These are phyloP conservation scores for Kappamyces sp. DNA, from an alignment of 192 early-diverging fungal species.

Conservation along the genomic window DNA sequence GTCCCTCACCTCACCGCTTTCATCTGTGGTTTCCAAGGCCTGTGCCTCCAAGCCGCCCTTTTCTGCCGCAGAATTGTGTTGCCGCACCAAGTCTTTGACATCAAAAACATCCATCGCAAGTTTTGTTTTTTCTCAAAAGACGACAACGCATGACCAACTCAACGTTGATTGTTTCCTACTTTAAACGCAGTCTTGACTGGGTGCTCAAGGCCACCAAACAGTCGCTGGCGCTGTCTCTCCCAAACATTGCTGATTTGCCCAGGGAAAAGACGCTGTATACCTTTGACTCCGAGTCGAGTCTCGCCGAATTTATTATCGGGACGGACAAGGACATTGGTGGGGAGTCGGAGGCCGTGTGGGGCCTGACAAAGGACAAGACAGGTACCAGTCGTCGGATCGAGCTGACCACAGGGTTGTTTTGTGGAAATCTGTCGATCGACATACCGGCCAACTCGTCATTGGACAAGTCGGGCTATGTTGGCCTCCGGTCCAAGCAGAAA, in stretches of 20 bases:
- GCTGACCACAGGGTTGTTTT: slow-evolving; percentile 51
- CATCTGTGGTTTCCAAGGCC: too few relatives aligned
- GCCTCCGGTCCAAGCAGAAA: slow-evolving; percentile 69
- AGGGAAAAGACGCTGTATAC: background rate
- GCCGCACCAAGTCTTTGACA: too few relatives aligned
- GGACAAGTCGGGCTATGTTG: slow-evolving; percentile 86
- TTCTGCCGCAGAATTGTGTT: too few relatives aligned
- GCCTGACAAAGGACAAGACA: slow-evolving; percentile 53
- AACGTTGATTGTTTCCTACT: background rate
- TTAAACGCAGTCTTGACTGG: slow-evolving; percentile 29
- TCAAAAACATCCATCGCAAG: too few relatives aligned
- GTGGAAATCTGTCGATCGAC: slow-evolving; percentile 74
- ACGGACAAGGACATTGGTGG: slow-evolving; percentile 92
- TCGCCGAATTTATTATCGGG: slow-evolving; percentile 74
- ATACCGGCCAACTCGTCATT: slow-evolving; percentile 67
- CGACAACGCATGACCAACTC: too few relatives aligned
- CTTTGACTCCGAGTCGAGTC: background rate
- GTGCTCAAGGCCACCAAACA: slow-evolving; percentile 20
- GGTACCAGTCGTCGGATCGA: slow-evolving; percentile 32
- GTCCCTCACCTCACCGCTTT: too few relatives aligned
- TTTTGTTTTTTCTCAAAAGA: too few relatives aligned
- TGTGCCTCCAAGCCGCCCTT: too few relatives aligned
- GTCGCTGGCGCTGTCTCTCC: slow-evolving; percentile 16
- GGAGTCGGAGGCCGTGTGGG: slow-evolving; percentile 68
- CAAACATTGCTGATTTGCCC: background rate